Evolutionary conservation across 176 grass and related monocot species (phyloP).

Genomic region (Juncus effusus): DNA sequence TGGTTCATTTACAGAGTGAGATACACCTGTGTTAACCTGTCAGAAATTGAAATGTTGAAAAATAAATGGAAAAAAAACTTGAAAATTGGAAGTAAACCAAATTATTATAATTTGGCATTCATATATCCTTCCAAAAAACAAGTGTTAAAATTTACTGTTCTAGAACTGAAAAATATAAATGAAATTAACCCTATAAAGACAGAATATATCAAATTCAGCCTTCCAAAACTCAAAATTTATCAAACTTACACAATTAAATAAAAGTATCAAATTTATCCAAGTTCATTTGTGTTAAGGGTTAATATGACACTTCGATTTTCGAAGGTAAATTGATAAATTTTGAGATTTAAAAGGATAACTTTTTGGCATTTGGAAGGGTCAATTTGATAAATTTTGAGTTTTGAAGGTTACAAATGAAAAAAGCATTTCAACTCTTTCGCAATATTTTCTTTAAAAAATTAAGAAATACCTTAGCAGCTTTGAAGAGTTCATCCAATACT

Average conservation of each 20-base stretch:
- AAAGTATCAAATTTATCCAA: background rate
- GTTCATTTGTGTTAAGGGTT: too few relatives aligned
- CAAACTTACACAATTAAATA: background rate
- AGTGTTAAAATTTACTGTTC: background rate
- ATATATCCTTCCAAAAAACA: background rate
- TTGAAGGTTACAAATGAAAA: too few relatives aligned
- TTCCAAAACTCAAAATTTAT: too few relatives aligned
- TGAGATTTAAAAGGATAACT: background rate
- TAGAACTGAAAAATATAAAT: background rate
- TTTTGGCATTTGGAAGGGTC: slow-evolving; percentile 1
- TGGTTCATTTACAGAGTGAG: slow-evolving; percentile 75
- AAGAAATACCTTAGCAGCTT: slow-evolving; percentile 66
- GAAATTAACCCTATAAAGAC: too few relatives aligned
- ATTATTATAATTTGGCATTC: background rate
- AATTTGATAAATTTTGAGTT: background rate
- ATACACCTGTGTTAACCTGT: slow-evolving; percentile 70
- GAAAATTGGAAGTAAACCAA: background rate
- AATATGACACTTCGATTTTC: too few relatives aligned
- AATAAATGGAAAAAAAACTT: background rate
- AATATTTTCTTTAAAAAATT: background rate
- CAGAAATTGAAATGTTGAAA: slow-evolving; percentile 30
- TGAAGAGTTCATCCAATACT: slow-evolving; percentile 91
- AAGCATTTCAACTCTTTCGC: too few relatives aligned
- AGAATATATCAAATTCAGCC: too few relatives aligned
- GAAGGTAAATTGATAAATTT: too few relatives aligned